These are phyloP conservation scores for Sporothrix pallida DNA, from an alignment of 2,329 filamentous ascomycete genomes.

Conservation along the genomic window DNA sequence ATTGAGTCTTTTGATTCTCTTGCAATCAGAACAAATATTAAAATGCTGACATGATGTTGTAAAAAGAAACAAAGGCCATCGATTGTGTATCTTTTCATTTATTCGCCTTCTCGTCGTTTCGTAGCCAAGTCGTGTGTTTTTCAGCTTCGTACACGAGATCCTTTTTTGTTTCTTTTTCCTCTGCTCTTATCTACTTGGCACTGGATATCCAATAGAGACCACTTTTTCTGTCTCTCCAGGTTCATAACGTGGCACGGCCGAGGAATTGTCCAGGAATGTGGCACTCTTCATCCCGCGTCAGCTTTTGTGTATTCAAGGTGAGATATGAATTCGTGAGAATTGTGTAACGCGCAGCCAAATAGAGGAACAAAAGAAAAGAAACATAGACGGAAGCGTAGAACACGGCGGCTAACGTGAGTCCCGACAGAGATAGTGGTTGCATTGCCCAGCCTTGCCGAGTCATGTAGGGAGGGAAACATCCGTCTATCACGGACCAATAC, in stretches of 20 bases:
- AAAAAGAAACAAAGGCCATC: background rate
- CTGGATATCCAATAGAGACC: constrained; percentile 5
- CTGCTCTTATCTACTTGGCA: constrained; percentile 32
- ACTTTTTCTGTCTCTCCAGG: background rate
- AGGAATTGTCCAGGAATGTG: background rate
- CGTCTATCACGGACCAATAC: background rate
- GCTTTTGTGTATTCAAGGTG: no score
- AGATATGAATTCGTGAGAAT: background rate
- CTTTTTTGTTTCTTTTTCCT: background rate
- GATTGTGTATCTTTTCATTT: background rate
- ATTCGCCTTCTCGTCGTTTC: background rate
- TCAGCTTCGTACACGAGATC: background rate
- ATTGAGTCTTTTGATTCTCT: constrained; percentile 5
- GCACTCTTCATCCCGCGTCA: background rate
- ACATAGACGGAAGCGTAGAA: background rate
- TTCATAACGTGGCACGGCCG: background rate
- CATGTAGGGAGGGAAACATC: background rate
- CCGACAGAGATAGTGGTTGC: background rate
- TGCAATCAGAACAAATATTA: background rate
- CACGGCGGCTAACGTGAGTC: no score
- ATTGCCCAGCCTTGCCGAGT: background rate
- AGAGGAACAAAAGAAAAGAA: background rate
- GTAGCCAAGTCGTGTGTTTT: background rate
- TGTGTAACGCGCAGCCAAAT: background rate
- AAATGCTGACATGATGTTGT: background rate